A percentile compares a stretch with the other conserved stretches of the same genome.
Conservation (phyloP, 2,329 filamentous ascomycete genomes). For the Aspergillus calidoustus region DNA sequence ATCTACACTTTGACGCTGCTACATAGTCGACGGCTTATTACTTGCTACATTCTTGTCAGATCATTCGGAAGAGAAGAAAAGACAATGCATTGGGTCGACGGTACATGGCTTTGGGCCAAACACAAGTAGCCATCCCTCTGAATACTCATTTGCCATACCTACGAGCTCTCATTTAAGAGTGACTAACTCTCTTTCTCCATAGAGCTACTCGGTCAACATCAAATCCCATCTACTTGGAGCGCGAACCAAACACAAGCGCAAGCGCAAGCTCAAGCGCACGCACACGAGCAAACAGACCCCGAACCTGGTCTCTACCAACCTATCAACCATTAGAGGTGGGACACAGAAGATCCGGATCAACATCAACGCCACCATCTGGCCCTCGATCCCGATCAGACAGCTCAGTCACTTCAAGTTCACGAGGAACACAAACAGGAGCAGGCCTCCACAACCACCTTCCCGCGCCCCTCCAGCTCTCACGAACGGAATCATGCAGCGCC, state of each 20-base stretch:
- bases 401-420: not conserved
- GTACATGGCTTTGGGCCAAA: slow-evolving; percentile 9
- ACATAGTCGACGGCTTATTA: not conserved
- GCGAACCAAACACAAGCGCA: not conserved
- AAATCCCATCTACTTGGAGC: slow-evolving; percentile 2
- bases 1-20: not conserved
- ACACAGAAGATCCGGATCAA: too few species aligned
- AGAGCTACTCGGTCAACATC: slow-evolving; percentile 3
- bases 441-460: not conserved
- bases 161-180: not conserved
- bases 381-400: not conserved
- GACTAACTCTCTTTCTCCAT: not conserved
- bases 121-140: not conserved
- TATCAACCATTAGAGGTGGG: not conserved
- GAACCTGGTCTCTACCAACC: slow-evolving; percentile 4
- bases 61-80: not conserved
- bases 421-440: not conserved
- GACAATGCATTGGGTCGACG: slow-evolving; percentile 8
- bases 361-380: not conserved
- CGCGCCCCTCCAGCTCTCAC: not conserved
- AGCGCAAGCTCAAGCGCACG: not conserved
- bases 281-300: not conserved
- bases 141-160: not conserved
- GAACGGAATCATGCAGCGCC: not conserved
- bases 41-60: not conserved